Conservation (phyloP, 257 asterid genomes). For the Solanum phureja region DNA sequence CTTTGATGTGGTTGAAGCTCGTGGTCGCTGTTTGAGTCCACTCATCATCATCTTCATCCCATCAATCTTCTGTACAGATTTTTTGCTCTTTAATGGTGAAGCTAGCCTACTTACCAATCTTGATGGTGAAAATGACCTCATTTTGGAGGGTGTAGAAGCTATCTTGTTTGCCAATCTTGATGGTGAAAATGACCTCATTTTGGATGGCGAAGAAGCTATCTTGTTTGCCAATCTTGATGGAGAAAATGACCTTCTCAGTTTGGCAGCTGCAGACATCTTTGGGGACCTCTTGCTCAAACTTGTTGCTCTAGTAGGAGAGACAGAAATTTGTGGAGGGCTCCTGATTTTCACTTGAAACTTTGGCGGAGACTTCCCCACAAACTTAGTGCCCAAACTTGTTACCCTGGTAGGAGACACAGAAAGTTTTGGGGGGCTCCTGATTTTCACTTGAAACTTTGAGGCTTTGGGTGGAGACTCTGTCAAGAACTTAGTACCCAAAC, state of each 20-base stretch:
- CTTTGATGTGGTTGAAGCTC: slow-evolving; percentile 10
- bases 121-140: slow-evolving; percentile 7
- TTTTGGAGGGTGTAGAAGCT: slow-evolving; percentile 21
- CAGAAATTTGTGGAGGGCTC: slow-evolving; percentile 34
- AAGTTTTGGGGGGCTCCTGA: slow-evolving; percentile 37
- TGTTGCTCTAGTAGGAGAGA: slow-evolving; percentile 18
- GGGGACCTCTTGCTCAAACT: slow-evolving; percentile 26
- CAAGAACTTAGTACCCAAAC: slow-evolving; percentile 36
- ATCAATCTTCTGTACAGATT: slow-evolving; percentile 33
- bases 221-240: slow-evolving; percentile 50
- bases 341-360: slow-evolving; percentile 42
- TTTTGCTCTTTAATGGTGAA: slow-evolving; percentile 41
- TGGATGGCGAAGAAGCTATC: slow-evolving; percentile 23
- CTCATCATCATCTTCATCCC: slow-evolving; percentile 34
- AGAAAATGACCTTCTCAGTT: slow-evolving; percentile 55
- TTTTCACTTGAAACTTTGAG: slow-evolving; percentile 40
- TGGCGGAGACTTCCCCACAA: slow-evolving; percentile 60
- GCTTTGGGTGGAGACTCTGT: slow-evolving; percentile 49
- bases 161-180: slow-evolving; percentile 42
- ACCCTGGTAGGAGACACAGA: slow-evolving; percentile 21
- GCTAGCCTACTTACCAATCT: slow-evolving; percentile 11
- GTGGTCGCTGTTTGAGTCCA: slow-evolving; percentile 60
- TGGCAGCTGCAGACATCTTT: slow-evolving; percentile 34
- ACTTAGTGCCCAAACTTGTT: background rate
- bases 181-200: slow-evolving; percentile 7